Evolutionary conservation across 73 alveolate genomes (phyloP), one percentile per base, ranked within the genome.

Genomic region (Symbiodinium pilosum): DNA sequence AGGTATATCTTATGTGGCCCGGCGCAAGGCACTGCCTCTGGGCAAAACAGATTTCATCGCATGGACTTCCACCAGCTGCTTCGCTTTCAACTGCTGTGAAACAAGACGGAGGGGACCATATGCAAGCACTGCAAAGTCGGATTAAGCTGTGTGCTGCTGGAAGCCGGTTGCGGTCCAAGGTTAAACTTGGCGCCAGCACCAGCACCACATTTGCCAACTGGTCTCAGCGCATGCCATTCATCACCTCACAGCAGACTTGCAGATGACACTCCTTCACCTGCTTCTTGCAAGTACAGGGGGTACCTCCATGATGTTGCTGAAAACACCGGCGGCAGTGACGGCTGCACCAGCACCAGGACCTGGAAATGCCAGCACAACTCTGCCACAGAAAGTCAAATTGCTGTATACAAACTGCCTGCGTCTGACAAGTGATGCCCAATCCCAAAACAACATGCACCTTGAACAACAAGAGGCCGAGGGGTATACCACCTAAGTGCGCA

Each of bases 281-380:
- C 28, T 56, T 56, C 32, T 34, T 56, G 75, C 41, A 64, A 64
- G 81, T 38, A 32, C 81, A 28, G 41, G 4, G 73, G 32, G 36
- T 12, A 40, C 91, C 98, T 93, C 98, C 98, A 93, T 93, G 93
- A 93, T 52, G 98, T 93, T 93, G 88, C 98, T 52, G 71, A 93
- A 93, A 24, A 93, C 92, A 24, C 98, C 98, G 4, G 98, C 98
- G 2, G 98, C 98, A 38, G 98, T 93, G 24, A 93, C 98, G 42
- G 91, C 98, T 26, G 98, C 98, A 20, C 98, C 98, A 11, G 98
- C 98, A 30, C 98, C 98, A 20, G 98, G 98, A 38, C 95, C 95
- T 88, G 69, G 40, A 28, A 73, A 26, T 4, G 24, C 43, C n/a
- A n/a, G 4, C 84, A n/a, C 84, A 12, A 6, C 84, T 3, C n/a